Evolutionary conservation across 2,329 filamentous ascomycete genomes (phyloP).

Genomic region (Sodiomyces alkalinus): DNA sequence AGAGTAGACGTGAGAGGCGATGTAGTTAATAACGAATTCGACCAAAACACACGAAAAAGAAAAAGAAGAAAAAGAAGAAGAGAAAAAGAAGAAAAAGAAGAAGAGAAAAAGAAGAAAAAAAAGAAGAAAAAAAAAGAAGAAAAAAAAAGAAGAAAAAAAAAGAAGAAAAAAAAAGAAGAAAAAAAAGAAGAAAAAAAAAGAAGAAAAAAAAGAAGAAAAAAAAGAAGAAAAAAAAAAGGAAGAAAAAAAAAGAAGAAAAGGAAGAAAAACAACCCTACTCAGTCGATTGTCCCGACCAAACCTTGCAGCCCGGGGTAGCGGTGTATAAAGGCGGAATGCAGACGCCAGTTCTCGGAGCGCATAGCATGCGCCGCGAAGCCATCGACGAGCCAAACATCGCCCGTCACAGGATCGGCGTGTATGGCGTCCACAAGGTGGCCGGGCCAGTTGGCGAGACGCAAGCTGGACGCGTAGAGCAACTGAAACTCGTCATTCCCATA

Average conservation of each 20-base stretch:
- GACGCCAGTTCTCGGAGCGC: slow-evolving; percentile 12
- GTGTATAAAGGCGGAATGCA: slow-evolving; percentile 11
- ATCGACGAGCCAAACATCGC: slow-evolving; percentile 12
- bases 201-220: slow-evolving; percentile 1
- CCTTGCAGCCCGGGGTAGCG: slow-evolving; percentile 14
- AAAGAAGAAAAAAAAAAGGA: slow-evolving; percentile 2
- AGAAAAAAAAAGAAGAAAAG: not conserved
- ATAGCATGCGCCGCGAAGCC: slow-evolving; percentile 12
- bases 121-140: no score
- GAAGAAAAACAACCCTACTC: not conserved
- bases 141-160: no score
- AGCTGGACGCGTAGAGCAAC: slow-evolving; percentile 15
- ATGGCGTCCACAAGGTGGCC: slow-evolving; percentile 11
- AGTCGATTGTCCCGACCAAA: slow-evolving; percentile 7
- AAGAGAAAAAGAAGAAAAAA: no score
- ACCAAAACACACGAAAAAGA: no score
- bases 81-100: no score
- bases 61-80: no score
- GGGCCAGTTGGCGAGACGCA: slow-evolving; percentile 20
- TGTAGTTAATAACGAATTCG: no score
- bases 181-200: not conserved
- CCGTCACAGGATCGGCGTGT: slow-evolving; percentile 11
- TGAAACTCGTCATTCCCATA: slow-evolving; percentile 23
- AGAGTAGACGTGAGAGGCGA: no score
- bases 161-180: not conserved